Conservation (phyloP, 139 green algal genomes). For the Edaphochlamys debaryana region DNA sequence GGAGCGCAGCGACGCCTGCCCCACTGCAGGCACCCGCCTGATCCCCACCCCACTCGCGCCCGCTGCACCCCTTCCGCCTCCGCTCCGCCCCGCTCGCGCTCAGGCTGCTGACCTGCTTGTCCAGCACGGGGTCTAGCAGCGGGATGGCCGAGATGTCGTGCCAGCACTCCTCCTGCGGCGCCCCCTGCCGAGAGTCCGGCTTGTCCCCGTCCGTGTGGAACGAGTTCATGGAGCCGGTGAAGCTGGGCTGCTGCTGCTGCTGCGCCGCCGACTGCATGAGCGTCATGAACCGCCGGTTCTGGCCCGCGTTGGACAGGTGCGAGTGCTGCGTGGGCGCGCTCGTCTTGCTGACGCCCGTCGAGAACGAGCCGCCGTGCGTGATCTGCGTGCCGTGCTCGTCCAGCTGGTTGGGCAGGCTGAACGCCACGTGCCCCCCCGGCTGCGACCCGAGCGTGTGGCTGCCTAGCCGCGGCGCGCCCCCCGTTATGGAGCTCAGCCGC, state of each 20-base stretch:
- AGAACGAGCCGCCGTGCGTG: constrained; percentile 12
- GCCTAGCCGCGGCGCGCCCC: constrained; percentile 16
- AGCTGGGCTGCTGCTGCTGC: constrained; percentile 30
- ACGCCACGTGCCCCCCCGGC: not conserved
- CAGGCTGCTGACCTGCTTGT: constrained; percentile 62
- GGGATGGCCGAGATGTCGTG: constrained; percentile 62
- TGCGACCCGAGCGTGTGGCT: constrained; percentile 8
- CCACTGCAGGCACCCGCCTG: no score
- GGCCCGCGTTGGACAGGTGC: constrained; percentile 11
- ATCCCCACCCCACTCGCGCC: no score
- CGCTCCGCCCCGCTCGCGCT: no score
- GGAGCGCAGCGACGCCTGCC: no score
- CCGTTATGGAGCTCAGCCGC: constrained; percentile 12
- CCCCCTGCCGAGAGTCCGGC: constrained; percentile 11
- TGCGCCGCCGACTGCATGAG: constrained; percentile 36
- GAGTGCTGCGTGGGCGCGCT: constrained; percentile 15
- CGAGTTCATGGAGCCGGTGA: constrained; percentile 16
- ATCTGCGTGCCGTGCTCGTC: not conserved
- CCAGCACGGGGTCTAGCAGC: constrained; percentile 58
- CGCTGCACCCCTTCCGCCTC: no score
- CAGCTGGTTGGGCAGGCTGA: constrained; percentile 38
- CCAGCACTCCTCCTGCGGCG: constrained; percentile 48
- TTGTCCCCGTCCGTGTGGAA: constrained; percentile 35
- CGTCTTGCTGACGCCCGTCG: not conserved
- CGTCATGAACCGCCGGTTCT: constrained; percentile 46